Conservation (phyloP, 2,329 filamentous ascomycete genomes). For the Penicillium glabrum region DNA sequence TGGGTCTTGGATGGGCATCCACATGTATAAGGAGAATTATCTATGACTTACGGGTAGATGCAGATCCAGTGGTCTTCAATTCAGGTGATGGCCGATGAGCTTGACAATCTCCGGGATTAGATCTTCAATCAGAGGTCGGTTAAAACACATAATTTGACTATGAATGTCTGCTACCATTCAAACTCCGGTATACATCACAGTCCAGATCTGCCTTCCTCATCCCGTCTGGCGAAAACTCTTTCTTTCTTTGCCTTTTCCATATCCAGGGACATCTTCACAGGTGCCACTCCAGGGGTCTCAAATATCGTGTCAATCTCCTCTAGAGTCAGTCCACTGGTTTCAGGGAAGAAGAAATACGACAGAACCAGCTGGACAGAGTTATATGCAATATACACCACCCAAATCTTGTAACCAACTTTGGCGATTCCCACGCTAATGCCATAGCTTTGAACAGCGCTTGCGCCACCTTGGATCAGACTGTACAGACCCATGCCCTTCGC, state of each 20-base stretch:
- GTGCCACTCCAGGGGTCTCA: slow-evolving; percentile 45
- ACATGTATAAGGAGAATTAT: neutral
- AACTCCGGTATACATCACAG: neutral
- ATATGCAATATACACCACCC: slow-evolving; percentile 53
- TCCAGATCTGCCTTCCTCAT: slow-evolving; percentile 13
- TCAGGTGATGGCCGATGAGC: neutral
- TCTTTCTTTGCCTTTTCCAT: slow-evolving; percentile 43
- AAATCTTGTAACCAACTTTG: slow-evolving; percentile 53
- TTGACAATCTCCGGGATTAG: neutral
- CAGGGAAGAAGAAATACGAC: slow-evolving; percentile 54
- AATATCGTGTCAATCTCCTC: slow-evolving; percentile 63
- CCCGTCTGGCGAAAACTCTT: slow-evolving; percentile 20
- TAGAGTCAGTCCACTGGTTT: slow-evolving; percentile 51
- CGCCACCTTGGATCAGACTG: slow-evolving; percentile 46
- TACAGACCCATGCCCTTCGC: slow-evolving; percentile 50
- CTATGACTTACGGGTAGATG: slow-evolving; percentile 7
- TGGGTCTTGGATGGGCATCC: neutral
- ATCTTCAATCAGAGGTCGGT: neutral
- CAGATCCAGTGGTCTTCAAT: neutral
- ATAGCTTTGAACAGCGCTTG: slow-evolving; percentile 47
- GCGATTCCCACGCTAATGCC: slow-evolving; percentile 50
- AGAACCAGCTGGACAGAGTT: slow-evolving; percentile 49
- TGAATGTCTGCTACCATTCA: neutral
- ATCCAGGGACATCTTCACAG: slow-evolving; percentile 46
- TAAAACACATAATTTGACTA: neutral